These are phyloP conservation scores for Magnolia sinica DNA, from an alignment of 164 flowering plant species.

Conservation along the genomic window DNA sequence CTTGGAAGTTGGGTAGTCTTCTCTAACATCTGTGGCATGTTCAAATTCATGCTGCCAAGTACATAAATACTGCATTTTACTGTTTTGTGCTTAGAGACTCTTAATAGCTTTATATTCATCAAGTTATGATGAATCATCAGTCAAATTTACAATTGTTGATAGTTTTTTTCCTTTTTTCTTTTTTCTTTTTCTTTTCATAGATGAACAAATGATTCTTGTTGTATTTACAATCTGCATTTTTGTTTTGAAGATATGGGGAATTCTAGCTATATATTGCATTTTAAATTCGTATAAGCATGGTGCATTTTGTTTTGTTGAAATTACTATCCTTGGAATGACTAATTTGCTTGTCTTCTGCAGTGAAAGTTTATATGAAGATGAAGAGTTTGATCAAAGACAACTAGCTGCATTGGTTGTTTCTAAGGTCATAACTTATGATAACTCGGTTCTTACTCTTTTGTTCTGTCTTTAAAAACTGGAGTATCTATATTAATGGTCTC, in stretches of 20 bases:
- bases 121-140: too few species aligned
- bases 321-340: not conserved
- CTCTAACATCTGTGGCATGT: too few species aligned
- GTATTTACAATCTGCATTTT: too few species aligned
- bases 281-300: not conserved
- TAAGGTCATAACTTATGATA: conserved; percentile 16
- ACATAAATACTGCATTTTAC: too few species aligned
- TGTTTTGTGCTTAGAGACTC: too few species aligned
- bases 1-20: too few species aligned
- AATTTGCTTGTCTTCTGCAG: conserved; percentile 12
- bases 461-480: not conserved
- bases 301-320: not conserved
- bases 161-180: too few species aligned
- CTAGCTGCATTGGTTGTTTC: conserved; percentile 36
- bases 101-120: too few species aligned
- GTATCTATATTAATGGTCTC: not conserved
- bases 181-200: too few species aligned
- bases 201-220: too few species aligned
- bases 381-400: conserved; percentile 27
- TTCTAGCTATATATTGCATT: not conserved
- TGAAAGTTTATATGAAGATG: conserved; percentile 37
- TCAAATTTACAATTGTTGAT: too few species aligned
- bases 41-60: too few species aligned
- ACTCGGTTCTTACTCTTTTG: not conserved
- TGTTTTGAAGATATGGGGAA: not conserved